A percentile compares a stretch with the other conserved stretches of the same genome.
These are phyloP conservation scores for Chernovozyma aurita DNA, from an alignment of 1,139 yeast species.

Conservation along the genomic window DNA sequence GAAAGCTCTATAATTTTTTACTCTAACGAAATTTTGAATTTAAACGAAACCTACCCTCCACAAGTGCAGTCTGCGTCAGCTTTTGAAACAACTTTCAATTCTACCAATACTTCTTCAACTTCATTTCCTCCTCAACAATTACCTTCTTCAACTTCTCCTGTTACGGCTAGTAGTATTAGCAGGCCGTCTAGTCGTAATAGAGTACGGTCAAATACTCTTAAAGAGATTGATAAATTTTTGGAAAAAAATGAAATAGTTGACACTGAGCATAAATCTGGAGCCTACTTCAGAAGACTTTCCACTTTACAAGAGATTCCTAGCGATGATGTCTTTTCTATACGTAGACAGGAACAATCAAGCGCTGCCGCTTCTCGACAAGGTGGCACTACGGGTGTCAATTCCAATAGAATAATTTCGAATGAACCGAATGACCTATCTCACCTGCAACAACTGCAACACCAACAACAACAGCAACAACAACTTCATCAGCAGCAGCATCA, in stretches of 20 bases:
- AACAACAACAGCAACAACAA: constrained; percentile 4
- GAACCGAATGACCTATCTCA: not conserved
- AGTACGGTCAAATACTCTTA: constrained; percentile 36
- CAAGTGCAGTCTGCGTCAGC: constrained; percentile 23
- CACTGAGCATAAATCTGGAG: constrained; percentile 52
- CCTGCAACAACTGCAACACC: constrained; percentile 2
- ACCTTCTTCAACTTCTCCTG: constrained; percentile 12
- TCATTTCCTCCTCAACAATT: constrained; percentile 11
- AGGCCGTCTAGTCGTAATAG: constrained; percentile 19
- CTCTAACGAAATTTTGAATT: constrained; percentile 3
- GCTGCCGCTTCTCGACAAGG: not conserved
- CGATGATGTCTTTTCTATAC: constrained; percentile 20
- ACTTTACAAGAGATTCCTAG: constrained; percentile 59
- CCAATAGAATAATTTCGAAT: not conserved
- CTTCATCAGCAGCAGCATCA: constrained; percentile 1
- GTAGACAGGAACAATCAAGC: not conserved
- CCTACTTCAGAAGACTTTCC: constrained; percentile 67
- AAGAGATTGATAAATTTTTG: constrained; percentile 36
- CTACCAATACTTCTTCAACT: constrained; percentile 16
- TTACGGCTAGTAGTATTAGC: constrained; percentile 7
- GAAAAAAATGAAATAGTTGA: constrained; percentile 39
- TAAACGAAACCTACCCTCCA: not conserved
- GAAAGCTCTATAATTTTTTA: not conserved
- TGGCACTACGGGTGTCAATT: not conserved
- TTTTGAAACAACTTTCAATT: constrained; percentile 20